Evolutionary conservation across 1,284 basidiomycete genomes (phyloP), one percentile per base, ranked within the genome.

Genomic region (Hemileia vastatrix): DNA sequence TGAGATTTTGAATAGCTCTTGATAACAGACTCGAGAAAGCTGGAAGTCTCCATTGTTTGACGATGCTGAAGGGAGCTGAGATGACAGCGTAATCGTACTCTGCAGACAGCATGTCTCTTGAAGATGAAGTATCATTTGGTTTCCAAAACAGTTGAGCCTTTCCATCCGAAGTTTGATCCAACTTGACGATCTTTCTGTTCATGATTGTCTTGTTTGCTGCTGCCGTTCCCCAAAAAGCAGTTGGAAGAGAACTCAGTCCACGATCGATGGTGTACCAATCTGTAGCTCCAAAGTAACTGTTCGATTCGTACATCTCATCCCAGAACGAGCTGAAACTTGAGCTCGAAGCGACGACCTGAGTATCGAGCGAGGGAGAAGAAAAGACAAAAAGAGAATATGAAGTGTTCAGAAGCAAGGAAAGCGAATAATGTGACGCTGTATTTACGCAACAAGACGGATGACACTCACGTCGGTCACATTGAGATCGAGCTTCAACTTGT

Each of bases 1-100:
- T 61, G 3, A 70, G 55, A 23, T 64, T 65, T 9, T 58, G 57
- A 45, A 71, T 67, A 9, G 69, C 68, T 33, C 67, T 64, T 19
- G 51, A 63, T 21, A 69, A 66, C 24, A 69, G 32, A 8, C 66
- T 61, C 50, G 62, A 62, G 9, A 69, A 50, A 18, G 51, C 48
- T 9, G 68, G 68, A 33, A 60, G 52, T 32, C 64, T 45, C 68
- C 68, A 69, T 11, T 67, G 43, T 44, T 65, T 50, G 11, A 58
- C 67, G 23, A 71, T 64, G 1, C 67, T 67, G 63, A 71, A 71
- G 9, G 69, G 69, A 0, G 63, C 67, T 15, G 69, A 64, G n/a
- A 71, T 66, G 18, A 71, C 53, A 3, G 67, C 66, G 57, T 71
- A 69, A 56, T 71, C 69, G 59, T 67, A 71, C 5, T 48, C 33